Conservation (phyloP, 2,329 filamentous ascomycete genomes). For the Exophiala alcalophila region DNA sequence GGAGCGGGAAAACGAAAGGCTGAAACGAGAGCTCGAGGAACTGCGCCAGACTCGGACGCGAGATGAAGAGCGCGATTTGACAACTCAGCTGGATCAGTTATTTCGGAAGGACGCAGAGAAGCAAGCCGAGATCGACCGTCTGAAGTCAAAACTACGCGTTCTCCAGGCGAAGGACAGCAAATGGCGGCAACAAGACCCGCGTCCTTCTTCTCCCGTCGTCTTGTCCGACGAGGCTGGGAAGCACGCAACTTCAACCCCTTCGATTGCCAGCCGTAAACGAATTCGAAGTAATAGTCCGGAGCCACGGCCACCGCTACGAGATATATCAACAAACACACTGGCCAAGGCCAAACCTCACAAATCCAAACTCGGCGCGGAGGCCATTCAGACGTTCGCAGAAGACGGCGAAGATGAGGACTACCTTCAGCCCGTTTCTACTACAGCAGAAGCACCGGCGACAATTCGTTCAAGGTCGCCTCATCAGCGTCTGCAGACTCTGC, state of each 20-base stretch:
- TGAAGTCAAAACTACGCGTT: conserved; percentile 21
- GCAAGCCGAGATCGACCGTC: conserved; percentile 28
- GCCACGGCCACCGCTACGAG: conserved; percentile 9
- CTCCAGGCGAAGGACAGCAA: conserved; percentile 18
- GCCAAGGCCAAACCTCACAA: no score
- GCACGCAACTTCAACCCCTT: conserved; percentile 1
- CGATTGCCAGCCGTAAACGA: conserved; percentile 12
- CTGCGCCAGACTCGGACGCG: conserved; percentile 1
- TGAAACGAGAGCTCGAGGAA: conserved; percentile 15
- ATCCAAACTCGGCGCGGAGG: conserved; percentile 31
- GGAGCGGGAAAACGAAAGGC: conserved; percentile 38
- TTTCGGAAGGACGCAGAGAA: conserved; percentile 27
- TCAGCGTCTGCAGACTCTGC: conserved; percentile 17
- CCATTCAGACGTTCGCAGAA: conserved; percentile 49
- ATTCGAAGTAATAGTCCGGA: conserved; percentile 12
- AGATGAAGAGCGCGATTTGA: conserved; percentile 2
- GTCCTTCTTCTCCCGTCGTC: conserved; percentile 19
- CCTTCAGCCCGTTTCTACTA: conserved; percentile 11
- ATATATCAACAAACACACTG: conserved; percentile 17
- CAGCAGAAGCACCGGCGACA: conserved; percentile 10
- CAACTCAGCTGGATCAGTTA: conserved; percentile 22
- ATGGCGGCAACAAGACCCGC: conserved; percentile 16
- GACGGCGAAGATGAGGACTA: conserved; percentile 50
- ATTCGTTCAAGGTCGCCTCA: conserved; percentile 10
- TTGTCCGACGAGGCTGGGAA: conserved; percentile 15